These are phyloP conservation scores for Sporothrix variecibatus DNA, from an alignment of 2,329 filamentous ascomycete genomes.

Conservation along the genomic window DNA sequence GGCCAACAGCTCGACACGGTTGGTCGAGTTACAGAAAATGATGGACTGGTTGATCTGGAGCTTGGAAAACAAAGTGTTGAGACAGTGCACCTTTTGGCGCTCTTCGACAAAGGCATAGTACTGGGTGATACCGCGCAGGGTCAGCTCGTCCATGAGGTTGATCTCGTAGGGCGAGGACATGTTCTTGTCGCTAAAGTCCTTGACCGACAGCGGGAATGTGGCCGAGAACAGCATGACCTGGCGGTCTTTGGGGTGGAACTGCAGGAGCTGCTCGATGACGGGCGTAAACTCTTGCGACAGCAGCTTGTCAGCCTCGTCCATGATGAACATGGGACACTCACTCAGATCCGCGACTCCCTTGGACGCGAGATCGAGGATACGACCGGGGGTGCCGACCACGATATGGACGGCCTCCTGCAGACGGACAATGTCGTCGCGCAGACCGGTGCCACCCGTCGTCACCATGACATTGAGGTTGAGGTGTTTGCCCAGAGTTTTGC, in stretches of 20 bases:
- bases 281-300: constrained; percentile 96
- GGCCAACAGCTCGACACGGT: constrained; percentile 92
- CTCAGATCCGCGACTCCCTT: constrained; percentile 96
- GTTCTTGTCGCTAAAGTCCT: constrained; percentile 97
- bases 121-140: constrained; percentile 94
- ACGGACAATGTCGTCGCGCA: constrained; percentile 96
- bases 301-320: constrained; percentile 99
- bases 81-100: constrained; percentile 97
- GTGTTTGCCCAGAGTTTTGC: constrained; percentile 97
- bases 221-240: constrained; percentile 99
- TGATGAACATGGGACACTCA: constrained; percentile 96
- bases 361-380: constrained; percentile 93
- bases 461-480: constrained; percentile 99
- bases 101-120: constrained; percentile 99
- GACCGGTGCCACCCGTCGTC: constrained; percentile 90
- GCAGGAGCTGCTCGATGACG: constrained; percentile 92
- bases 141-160: constrained; percentile 99
- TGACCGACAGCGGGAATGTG: constrained; percentile 95
- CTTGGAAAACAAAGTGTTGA: constrained; percentile 98
- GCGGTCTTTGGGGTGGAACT: constrained; percentile 94
- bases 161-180: constrained; percentile 97
- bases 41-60: constrained; percentile 99
- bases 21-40: constrained; percentile 99
- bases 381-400: constrained; percentile 92
- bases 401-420: constrained; percentile 94